Conservation (phyloP, 192 early-diverging fungal species). For the Entomortierella parvispora region DNA sequence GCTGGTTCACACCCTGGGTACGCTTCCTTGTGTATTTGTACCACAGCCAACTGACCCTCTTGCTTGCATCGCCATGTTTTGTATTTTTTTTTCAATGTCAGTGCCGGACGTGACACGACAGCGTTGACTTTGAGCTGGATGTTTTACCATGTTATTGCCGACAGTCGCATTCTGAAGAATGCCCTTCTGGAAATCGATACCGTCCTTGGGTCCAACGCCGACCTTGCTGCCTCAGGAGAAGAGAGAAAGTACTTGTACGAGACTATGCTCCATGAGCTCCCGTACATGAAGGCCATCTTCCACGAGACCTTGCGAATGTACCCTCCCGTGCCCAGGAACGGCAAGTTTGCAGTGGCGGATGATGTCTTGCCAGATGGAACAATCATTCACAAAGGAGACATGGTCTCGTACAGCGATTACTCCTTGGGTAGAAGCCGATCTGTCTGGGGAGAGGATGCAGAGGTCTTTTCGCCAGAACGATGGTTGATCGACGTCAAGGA, state of each 20-base stretch:
- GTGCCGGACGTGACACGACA: conserved; percentile 54
- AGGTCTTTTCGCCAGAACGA: conserved; percentile 65
- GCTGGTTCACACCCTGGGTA: too few relatives aligned
- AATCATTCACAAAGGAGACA: conserved; percentile 59
- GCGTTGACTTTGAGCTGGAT: conserved; percentile 41
- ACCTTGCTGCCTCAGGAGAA: too few relatives aligned
- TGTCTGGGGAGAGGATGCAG: conserved; percentile 60
- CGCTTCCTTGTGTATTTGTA: background rate
- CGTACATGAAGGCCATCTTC: conserved; percentile 61
- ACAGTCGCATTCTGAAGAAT: conserved; percentile 35
- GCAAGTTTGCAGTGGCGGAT: conserved; percentile 50
- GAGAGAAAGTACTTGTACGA: too few relatives aligned
- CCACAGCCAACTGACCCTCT: background rate
- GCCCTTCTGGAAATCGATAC: conserved; percentile 38
- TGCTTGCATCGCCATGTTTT: background rate
- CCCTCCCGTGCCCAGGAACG: conserved; percentile 67
- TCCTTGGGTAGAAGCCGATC: conserved; percentile 26
- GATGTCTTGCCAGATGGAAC: conserved; percentile 56
- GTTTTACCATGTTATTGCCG: conserved; percentile 40
- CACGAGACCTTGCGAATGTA: conserved; percentile 62
- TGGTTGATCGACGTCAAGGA: conserved; percentile 49
- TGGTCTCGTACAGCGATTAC: conserved; percentile 48
- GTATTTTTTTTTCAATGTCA: background rate
- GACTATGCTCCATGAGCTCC: conserved; percentile 50
- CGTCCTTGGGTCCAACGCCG: conserved; percentile 1